phyloP scores from a whole-genome alignment of 768 basidiomycete species.

The Omphalotus guepiniiformis region DNA sequence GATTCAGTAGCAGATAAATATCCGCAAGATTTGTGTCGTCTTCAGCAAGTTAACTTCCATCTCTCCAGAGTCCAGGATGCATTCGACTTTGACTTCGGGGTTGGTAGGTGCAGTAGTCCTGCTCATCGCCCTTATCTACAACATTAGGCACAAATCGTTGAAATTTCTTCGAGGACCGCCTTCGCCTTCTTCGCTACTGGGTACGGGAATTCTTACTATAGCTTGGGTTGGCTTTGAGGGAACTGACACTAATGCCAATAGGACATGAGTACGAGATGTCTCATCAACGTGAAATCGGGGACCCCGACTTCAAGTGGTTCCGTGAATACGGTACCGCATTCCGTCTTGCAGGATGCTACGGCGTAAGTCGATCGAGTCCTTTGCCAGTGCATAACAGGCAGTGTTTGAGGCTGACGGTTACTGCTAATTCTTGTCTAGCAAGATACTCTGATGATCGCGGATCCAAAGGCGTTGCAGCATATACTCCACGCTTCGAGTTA shows the following conservation, averaged over 20 bases:
- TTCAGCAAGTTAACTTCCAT: too few relatives aligned
- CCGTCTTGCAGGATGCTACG: not conserved
- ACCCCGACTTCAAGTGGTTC: constrained; percentile 1
- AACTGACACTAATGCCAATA: too few relatives aligned
- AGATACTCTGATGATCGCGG: constrained; percentile 1
- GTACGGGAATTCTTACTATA: not conserved
- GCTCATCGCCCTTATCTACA: not conserved
- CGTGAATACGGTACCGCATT: not conserved
- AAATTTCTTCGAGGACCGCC: constrained; percentile 1
- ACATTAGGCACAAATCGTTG: not conserved
- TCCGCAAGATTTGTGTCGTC: too few relatives aligned
- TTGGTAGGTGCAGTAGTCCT: too few relatives aligned
- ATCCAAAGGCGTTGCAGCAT: constrained; percentile 16
- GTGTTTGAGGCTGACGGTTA: too few relatives aligned
- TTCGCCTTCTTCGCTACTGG: not conserved
- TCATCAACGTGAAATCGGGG: constrained; percentile 1
- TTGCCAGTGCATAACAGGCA: too few relatives aligned
- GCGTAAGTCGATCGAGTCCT: not conserved
- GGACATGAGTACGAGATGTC: constrained; percentile 4
- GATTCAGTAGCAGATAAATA: too few relatives aligned
- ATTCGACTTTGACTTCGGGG: too few relatives aligned
- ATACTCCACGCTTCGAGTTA: constrained; percentile 24
- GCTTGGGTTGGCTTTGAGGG: not conserved
- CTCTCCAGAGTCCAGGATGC: too few relatives aligned
- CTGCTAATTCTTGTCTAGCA: not conserved